Evolutionary conservation across 352 stramenopile species (phyloP).

Genomic region (Hyaloperonospora arabidopsidis): DNA sequence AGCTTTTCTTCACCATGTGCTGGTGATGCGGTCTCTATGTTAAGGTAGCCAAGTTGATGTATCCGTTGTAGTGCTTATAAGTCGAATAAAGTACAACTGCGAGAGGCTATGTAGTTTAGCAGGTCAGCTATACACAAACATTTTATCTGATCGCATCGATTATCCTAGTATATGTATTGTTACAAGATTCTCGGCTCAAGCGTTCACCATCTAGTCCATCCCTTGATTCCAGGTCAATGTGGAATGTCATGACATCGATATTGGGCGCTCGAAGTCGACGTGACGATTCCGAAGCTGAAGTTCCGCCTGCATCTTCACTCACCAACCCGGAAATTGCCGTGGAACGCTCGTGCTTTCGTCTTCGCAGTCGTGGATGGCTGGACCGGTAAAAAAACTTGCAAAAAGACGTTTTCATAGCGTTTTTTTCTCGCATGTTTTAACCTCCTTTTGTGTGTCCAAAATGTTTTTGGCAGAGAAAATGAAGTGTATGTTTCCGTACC

Average conservation of each 20-base stretch:
- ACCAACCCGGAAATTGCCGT: conserved; percentile 19
- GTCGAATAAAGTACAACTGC: no score
- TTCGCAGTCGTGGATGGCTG: conserved; percentile 26
- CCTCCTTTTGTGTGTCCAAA: background rate
- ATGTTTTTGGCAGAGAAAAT: conserved; percentile 30
- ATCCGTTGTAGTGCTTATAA: no score
- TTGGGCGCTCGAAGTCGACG: conserved; percentile 13
- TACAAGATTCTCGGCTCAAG: background rate
- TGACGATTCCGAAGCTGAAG: conserved; percentile 1
- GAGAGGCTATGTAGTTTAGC: no score
- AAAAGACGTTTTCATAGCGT: background rate
- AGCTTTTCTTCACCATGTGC: background rate
- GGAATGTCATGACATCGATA: conserved; percentile 29
- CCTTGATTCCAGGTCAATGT: conserved; percentile 15
- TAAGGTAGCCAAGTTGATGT: no score
- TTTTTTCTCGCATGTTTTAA: no score
- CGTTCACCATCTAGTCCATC: conserved; percentile 12
- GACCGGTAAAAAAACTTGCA: conserved; percentile 17
- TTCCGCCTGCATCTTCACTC: background rate
- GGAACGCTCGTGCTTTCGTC: conserved; percentile 17
- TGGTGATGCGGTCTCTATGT: no score
- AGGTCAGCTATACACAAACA: background rate
- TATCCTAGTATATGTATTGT: conserved; percentile 9
- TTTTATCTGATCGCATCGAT: conserved; percentile 1
- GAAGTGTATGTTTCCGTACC: conserved; percentile 39